Conservation (phyloP, 2,329 filamentous ascomycete genomes). For the Aspergillus ustus region DNA sequence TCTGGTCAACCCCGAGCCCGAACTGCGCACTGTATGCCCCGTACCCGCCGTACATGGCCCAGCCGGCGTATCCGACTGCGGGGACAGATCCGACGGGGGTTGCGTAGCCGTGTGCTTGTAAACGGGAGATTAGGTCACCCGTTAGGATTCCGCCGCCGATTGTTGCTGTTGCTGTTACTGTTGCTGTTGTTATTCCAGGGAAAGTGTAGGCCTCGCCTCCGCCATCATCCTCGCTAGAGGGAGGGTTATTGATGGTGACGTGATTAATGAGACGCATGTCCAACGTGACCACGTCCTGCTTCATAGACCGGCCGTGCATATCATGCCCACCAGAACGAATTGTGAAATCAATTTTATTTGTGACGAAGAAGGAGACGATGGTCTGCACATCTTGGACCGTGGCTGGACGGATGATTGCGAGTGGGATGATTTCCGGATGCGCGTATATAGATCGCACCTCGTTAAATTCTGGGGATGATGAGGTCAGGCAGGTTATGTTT, state of each 20-base stretch:
- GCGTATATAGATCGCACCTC: neutral
- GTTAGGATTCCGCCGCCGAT: slow-evolving; percentile 23
- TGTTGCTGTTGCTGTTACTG: slow-evolving; percentile 8
- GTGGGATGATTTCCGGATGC: neutral
- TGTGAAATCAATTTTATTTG: slow-evolving; percentile 7
- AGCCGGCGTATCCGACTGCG: neutral
- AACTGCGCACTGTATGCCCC: neutral
- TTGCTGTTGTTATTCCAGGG: slow-evolving; percentile 14
- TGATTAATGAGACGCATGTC: slow-evolving; percentile 20
- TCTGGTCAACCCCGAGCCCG: neutral
- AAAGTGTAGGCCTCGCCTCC: neutral
- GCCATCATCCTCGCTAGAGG: neutral
- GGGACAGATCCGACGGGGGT: slow-evolving; percentile 12
- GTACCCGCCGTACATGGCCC: neutral
- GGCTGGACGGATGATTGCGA: neutral
- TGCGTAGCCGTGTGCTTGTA: slow-evolving; percentile 15
- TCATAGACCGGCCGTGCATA: slow-evolving; percentile 17
- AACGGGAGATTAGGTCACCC: slow-evolving; percentile 9
- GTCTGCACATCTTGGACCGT: neutral
- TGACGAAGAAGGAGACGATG: neutral
- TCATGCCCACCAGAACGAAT: slow-evolving; percentile 27
- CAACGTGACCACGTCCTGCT: slow-evolving; percentile 18
- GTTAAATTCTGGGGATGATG: neutral
- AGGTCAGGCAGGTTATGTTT: neutral
- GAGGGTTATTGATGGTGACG: slow-evolving; percentile 10